These are phyloP conservation scores for Millerozyma miso DNA, from an alignment of 805 yeast genomes.

Conservation along the genomic window DNA sequence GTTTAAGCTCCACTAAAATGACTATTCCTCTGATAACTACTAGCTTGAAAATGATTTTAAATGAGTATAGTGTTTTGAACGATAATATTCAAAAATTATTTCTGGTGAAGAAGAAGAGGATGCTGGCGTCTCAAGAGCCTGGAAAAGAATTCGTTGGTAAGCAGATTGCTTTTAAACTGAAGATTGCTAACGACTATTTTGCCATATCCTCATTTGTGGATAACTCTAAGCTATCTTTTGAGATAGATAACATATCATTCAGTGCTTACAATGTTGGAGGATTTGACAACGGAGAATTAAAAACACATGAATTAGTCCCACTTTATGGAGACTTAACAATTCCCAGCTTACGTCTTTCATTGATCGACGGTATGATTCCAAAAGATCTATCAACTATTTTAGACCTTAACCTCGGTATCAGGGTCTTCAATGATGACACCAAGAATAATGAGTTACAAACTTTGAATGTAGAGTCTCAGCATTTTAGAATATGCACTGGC, in stretches of 20 bases:
- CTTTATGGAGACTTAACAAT: slow-evolving; percentile 36
- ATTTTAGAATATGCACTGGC: slow-evolving; percentile 55
- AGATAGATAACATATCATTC: slow-evolving; percentile 26
- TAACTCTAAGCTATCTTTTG: slow-evolving; percentile 30
- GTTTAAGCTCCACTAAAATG: slow-evolving; percentile 29
- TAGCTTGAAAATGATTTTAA: background rate
- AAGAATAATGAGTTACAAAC: slow-evolving; percentile 30
- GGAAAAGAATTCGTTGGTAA: background rate
- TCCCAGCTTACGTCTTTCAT: slow-evolving; percentile 39
- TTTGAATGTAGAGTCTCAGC: slow-evolving; percentile 55
- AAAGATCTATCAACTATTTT: slow-evolving; percentile 38
- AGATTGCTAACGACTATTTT: slow-evolving; percentile 28
- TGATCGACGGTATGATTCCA: slow-evolving; percentile 36
- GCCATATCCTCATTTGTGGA: slow-evolving; percentile 32
- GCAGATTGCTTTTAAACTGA: slow-evolving; percentile 18
- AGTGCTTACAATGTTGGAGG: slow-evolving; percentile 21
- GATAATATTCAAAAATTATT: background rate
- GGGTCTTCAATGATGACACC: slow-evolving; percentile 35
- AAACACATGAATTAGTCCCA: slow-evolving; percentile 14
- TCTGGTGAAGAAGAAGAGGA: background rate
- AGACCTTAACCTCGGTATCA: slow-evolving; percentile 44
- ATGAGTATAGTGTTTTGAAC: background rate
- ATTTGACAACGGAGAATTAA: background rate
- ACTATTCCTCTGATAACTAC: background rate
- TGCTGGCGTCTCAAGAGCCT: background rate